phyloP scores from a whole-genome alignment of 139 green algal species.

The Chlorella sp. region DNA sequence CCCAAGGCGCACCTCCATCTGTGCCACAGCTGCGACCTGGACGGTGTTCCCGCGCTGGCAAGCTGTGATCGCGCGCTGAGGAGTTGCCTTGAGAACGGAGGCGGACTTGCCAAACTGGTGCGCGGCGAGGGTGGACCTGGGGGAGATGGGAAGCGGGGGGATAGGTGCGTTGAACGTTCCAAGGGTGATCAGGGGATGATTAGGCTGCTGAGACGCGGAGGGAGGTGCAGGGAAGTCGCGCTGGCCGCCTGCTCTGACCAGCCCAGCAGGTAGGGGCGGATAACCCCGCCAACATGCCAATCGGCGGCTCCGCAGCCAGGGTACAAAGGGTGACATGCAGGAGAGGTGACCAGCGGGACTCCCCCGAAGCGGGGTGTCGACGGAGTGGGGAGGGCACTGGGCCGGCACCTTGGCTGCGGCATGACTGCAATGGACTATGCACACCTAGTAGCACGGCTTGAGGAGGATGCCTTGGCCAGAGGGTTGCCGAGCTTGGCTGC shows the following conservation, averaged over 20 bases:
- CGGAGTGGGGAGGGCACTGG: no score
- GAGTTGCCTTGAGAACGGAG: not conserved
- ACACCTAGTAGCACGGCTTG: no score
- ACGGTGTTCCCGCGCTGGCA: not conserved
- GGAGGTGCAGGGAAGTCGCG: not conserved
- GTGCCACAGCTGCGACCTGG: conserved; percentile 5
- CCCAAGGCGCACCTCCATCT: conserved; percentile 38
- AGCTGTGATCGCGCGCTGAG: not conserved
- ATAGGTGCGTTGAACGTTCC: not conserved
- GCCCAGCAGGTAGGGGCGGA: no score
- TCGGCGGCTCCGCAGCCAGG: no score
- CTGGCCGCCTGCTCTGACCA: conserved; percentile 1
- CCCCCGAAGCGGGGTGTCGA: no score
- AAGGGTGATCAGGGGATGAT: not conserved
- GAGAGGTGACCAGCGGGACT: no score
- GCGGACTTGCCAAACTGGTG: conserved; percentile 24
- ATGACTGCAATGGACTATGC: no score
- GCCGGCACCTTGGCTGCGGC: no score
- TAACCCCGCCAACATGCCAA: no score
- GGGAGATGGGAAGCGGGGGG: not conserved
- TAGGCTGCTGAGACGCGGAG: not conserved
- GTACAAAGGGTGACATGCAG: no score
- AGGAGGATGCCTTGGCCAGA: no score
- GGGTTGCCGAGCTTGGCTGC: no score
- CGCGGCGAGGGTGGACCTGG: not conserved